These are phyloP conservation scores for Cryomyces antarcticus DNA, from an alignment of 495 filamentous ascomycete genomes.

Conservation along the genomic window DNA sequence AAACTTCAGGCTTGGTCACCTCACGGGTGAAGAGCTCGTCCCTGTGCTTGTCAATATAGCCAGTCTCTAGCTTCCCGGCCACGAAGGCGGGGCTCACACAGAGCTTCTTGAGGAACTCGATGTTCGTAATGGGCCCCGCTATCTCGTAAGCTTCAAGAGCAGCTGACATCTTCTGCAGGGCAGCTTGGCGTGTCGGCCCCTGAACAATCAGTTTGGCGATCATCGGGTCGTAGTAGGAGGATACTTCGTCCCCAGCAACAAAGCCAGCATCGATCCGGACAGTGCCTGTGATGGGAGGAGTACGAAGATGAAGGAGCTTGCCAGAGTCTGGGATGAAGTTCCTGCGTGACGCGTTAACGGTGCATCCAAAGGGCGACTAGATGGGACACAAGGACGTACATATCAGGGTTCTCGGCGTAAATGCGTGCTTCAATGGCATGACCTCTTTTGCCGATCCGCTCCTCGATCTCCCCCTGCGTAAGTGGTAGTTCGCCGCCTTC, in stretches of 20 bases:
- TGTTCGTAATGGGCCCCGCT: slow-evolving; percentile 82
- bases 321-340: slow-evolving; percentile 91
- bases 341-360: slow-evolving; percentile 11
- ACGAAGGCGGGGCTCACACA: slow-evolving; percentile 67
- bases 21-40: slow-evolving; percentile 29
- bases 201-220: slow-evolving; percentile 95
- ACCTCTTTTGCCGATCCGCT: slow-evolving; percentile 50
- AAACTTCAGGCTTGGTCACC: slow-evolving; percentile 8
- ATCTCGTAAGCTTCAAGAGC: slow-evolving; percentile 83
- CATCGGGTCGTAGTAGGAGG: slow-evolving; percentile 96
- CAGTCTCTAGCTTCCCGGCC: slow-evolving; percentile 78
- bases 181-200: slow-evolving; percentile 54
- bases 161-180: slow-evolving; percentile 61
- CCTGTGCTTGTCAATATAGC: slow-evolving; percentile 78
- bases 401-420: slow-evolving; percentile 82
- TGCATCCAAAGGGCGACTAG: neutral
- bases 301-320: slow-evolving; percentile 61
- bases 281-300: slow-evolving; percentile 43
- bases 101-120: slow-evolving; percentile 82
- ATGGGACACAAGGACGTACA: slow-evolving; percentile 6
- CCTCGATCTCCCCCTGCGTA: slow-evolving; percentile 64
- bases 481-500: slow-evolving; percentile 73
- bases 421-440: slow-evolving; percentile 90
- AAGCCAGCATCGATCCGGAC: slow-evolving; percentile 89
- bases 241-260: slow-evolving; percentile 73